Base-by-base conservation (phyloP, 768 basidiomycete species). In the Cyclocybe cylindracea region DNA sequence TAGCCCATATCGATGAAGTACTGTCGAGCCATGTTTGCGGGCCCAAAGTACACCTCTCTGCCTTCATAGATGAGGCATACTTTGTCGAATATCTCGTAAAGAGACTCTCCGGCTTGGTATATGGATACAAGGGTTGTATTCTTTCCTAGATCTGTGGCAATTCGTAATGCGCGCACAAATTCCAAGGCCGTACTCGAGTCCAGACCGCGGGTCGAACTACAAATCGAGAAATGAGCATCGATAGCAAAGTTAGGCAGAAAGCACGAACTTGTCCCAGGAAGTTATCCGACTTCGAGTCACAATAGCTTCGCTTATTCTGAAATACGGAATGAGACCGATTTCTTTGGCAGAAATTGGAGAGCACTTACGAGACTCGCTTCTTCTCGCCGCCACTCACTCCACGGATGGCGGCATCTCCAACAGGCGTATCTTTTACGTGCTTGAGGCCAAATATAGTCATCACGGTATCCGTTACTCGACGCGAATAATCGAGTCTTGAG, bases 361-460 rank as follows among this genome's bases (percentile, higher is more conserved):
- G 10, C 3, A 57, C 31, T 77, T 73, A 66, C n/a, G 86, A 86
- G 3, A 93, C 90, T 9, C 91, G 82, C 66, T 92, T 93, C 71
- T 79, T 83, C 74, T 91, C 85, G 2, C 89, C 89, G 10, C 89
- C 88, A 36, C 80, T 83, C 13, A 90, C 78, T n/a, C 88, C 87
- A 10, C 84, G 76, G 8, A 94, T 79, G 32, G 81, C 78, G 13
- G 85, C 87, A 70, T 94, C 82, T 5, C 94, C 94, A 41, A 95
- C 80, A 5, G 80, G 79, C 0, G 91, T 94, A 49, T 85, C 77
- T 62, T 78, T 78, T 2, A 80, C 85, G 61, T 91, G 89, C 3
- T 75, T 72, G 57, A 96, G 77, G 10, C 93, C 92, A 58, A 94
- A 91, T 31, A 91, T 77, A 0, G 84, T 83, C 62, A 78, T 72